Percentiles rank a stretch among this genome's conserved stretches.
These are phyloP conservation scores for Ambrosia artemisiifolia DNA, from an alignment of 129 eudicot species.

Conservation along the genomic window DNA sequence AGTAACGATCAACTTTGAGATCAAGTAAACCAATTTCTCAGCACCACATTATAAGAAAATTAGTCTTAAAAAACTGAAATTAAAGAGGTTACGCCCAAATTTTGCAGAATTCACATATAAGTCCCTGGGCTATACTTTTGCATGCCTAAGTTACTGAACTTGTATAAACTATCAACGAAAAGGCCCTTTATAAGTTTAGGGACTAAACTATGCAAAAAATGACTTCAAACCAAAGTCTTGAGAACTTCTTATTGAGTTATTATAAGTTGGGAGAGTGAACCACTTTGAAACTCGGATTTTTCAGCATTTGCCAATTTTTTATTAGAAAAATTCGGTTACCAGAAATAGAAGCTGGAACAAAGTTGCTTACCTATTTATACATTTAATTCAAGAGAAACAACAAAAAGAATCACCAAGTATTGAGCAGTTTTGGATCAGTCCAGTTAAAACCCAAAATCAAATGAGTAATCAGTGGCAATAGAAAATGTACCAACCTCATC, in stretches of 20 bases:
- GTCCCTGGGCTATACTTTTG: not conserved
- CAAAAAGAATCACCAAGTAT: not conserved
- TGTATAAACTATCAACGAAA: not conserved
- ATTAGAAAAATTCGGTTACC: not conserved
- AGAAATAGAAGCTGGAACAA: not conserved
- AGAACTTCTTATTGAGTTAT: not conserved
- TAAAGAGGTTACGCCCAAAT: not conserved
- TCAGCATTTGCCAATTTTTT: too few relatives aligned
- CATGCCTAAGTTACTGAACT: not conserved
- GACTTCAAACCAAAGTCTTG: not conserved
- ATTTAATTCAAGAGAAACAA: not conserved
- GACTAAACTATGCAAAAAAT: not conserved
- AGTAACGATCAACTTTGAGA: not conserved
- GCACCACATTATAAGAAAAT: not conserved
- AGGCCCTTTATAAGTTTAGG: not conserved
- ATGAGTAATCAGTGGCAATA: not conserved
- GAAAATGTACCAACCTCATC: slow-evolving; percentile 65
- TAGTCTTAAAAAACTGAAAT: too few relatives aligned
- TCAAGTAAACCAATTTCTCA: not conserved
- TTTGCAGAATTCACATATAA: not conserved
- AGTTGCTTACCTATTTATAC: not conserved
- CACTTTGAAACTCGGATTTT: not conserved
- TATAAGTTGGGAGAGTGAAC: not conserved
- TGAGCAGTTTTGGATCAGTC: not conserved
- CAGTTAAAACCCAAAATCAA: not conserved